Base-by-base conservation (phyloP, 495 filamentous ascomycete species). In the Sordaria brevicollis region DNA sequence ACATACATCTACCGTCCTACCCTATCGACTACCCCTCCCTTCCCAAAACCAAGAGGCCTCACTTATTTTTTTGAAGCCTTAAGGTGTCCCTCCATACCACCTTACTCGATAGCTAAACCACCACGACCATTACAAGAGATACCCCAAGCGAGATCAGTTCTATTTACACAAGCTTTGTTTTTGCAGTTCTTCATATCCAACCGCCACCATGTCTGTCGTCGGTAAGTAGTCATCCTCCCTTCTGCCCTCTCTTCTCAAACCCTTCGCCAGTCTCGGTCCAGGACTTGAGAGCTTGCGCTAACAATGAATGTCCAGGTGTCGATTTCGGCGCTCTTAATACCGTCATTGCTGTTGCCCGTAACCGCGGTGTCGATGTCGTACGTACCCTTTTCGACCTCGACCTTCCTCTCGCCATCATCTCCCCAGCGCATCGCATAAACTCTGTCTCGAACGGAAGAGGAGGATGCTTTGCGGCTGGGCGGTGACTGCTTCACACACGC, bases 361-460 rank as follows among this genome's bases (percentile, higher is more conserved):
- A 98, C 81, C 91, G 96, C 77, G 95, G 95, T 85, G 96, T 99
- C 79, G 95, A 99, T 86, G 96, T 99, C 81, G 94, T 97, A 89
- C 76, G 93, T 96, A 19, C 36, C 54, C 62, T 38, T 15, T 69
- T 33, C 65, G n/a, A 35, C 37, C 35, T 65, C 39, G 66, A 29
- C 34, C 39, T 57, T 11, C 31, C 37, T 57, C 35, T 17, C 5
- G 31, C 29, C 65, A 34, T 66, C 31, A 17, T 15, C n/a, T n/a
- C 11, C 65, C 35, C 65, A 66, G 31, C 65, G 13, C 31, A 25
- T 66, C 31, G 31, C 17, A 19, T 19, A 36, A n/a, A 66, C 65
- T 36, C n/a, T 34, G 35, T 66, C 65, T 34, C 65, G 1, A 66
- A 41, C 11, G 35, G 31, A 37, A 66, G 33, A 8, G 65, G 33